phyloP scores from a whole-genome alignment of 163 green algal genomes.

The Scenedesmus sp. region DNA sequence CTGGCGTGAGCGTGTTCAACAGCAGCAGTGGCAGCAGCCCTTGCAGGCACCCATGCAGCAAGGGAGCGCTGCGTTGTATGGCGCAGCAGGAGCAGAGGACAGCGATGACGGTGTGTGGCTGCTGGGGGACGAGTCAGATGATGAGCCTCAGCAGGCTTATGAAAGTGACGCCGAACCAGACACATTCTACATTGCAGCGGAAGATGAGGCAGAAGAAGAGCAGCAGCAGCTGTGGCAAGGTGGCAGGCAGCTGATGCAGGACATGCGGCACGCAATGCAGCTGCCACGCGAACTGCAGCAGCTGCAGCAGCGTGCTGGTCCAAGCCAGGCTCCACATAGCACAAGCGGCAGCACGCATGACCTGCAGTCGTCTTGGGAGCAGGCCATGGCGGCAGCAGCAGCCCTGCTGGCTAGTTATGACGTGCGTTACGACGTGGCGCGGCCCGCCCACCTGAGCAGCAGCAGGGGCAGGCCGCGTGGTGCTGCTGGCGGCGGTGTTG shows the following conservation, averaged over 20 bases:
- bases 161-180: not conserved
- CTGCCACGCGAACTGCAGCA: not conserved
- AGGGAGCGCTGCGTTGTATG: not conserved
- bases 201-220: not conserved
- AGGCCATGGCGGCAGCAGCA: not conserved
- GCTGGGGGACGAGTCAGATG: slow-evolving; percentile 5
- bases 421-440: slow-evolving; percentile 32
- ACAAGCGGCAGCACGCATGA: not conserved
- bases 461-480: not conserved
- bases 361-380: slow-evolving; percentile 25
- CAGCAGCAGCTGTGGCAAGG: slow-evolving; percentile 20
- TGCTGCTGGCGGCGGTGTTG: not conserved
- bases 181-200: not conserved
- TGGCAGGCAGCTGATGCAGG: slow-evolving; percentile 1
- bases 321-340: not conserved
- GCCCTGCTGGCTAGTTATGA: slow-evolving; percentile 28
- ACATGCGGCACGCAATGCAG: not conserved
- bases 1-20: not conserved
- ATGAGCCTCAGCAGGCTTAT: not conserved
- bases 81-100: not conserved
- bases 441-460: slow-evolving; percentile 16
- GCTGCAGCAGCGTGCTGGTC: not conserved
- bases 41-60: not conserved
- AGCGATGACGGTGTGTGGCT: not conserved
- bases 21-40: not conserved